These are phyloP conservation scores for Arthroderma uncinatum DNA, from an alignment of 2,329 filamentous ascomycete species.

Conservation along the genomic window DNA sequence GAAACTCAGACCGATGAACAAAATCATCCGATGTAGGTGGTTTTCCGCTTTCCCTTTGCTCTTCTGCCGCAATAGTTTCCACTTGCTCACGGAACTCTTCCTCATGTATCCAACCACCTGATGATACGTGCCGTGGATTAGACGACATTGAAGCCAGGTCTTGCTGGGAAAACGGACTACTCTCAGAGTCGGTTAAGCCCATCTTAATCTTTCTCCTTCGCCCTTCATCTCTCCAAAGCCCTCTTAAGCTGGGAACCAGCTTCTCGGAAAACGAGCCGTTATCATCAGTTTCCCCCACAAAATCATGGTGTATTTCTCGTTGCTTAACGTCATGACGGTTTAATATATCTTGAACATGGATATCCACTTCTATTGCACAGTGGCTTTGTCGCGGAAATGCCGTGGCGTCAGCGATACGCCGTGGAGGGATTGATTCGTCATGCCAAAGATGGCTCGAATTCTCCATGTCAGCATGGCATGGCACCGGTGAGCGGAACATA, in stretches of 20 bases:
- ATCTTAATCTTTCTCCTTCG: slow-evolving; percentile 63
- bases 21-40: slow-evolving; percentile 51
- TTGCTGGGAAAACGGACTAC: slow-evolving; percentile 69
- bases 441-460: slow-evolving; percentile 64
- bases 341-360: slow-evolving; percentile 75
- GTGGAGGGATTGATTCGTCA: slow-evolving; percentile 53
- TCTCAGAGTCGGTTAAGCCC: slow-evolving; percentile 51
- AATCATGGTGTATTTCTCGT: slow-evolving; percentile 75
- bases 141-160: slow-evolving; percentile 82
- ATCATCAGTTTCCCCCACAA: slow-evolving; percentile 57
- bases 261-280: slow-evolving; percentile 60
- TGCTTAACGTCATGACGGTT: slow-evolving; percentile 68
- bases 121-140: slow-evolving; percentile 57
- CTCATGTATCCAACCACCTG: slow-evolving; percentile 88
- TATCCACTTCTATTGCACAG: slow-evolving; percentile 79
- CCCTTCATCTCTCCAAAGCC: slow-evolving; percentile 83
- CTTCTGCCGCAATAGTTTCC: slow-evolving; percentile 50
- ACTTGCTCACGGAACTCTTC: slow-evolving; percentile 64
- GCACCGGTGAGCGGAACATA: slow-evolving; percentile 65
- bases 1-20: slow-evolving; percentile 43
- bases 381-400: slow-evolving; percentile 68
- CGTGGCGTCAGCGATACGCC: slow-evolving; percentile 50
- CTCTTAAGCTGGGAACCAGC: slow-evolving; percentile 85
- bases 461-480: slow-evolving; percentile 53
- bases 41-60: slow-evolving; percentile 42